Evolutionary conservation across 768 basidiomycete species (phyloP).

Genomic region (Podaxis pistillaris): DNA sequence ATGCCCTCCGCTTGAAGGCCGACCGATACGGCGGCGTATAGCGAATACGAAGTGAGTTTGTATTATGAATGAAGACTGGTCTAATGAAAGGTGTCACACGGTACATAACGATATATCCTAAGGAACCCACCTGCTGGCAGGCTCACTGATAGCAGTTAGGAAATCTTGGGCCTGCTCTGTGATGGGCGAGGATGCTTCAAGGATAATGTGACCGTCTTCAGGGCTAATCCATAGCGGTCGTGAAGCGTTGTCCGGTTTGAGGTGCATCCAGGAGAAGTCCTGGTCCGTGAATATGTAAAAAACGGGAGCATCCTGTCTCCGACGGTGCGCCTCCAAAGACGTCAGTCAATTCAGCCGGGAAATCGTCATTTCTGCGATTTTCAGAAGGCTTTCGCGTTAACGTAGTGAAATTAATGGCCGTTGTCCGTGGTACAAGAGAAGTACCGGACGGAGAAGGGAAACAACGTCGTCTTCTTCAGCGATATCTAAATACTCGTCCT

Average conservation of each 20-base stretch:
- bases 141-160: constrained; percentile 95
- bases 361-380: constrained; percentile 45
- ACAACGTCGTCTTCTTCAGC: constrained; percentile 59
- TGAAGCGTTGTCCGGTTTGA: constrained; percentile 89
- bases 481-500: constrained; percentile 56
- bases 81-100: constrained; percentile 37
- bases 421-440: constrained; percentile 60
- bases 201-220: constrained; percentile 88
- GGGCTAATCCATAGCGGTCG: constrained; percentile 98
- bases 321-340: constrained; percentile 62
- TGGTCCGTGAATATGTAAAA: constrained; percentile 82
- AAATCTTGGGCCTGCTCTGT: constrained; percentile 99
- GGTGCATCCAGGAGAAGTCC: constrained; percentile 82
- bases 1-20: constrained; percentile 97
- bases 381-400: constrained; percentile 79
- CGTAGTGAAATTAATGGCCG: constrained; percentile 84
- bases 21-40: constrained; percentile 99
- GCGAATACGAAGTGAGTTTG: constrained; percentile 95
- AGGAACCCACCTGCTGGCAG: constrained; percentile 89
- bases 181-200: constrained; percentile 96
- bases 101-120: constrained; percentile 12
- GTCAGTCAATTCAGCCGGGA: constrained; percentile 47
- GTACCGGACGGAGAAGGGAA: constrained; percentile 51
- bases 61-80: constrained; percentile 98
- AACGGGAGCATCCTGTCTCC: constrained; percentile 71